phyloP scores from a whole-genome alignment of 2,329 filamentous ascomycete species.

The Diaporthe helianthi region DNA sequence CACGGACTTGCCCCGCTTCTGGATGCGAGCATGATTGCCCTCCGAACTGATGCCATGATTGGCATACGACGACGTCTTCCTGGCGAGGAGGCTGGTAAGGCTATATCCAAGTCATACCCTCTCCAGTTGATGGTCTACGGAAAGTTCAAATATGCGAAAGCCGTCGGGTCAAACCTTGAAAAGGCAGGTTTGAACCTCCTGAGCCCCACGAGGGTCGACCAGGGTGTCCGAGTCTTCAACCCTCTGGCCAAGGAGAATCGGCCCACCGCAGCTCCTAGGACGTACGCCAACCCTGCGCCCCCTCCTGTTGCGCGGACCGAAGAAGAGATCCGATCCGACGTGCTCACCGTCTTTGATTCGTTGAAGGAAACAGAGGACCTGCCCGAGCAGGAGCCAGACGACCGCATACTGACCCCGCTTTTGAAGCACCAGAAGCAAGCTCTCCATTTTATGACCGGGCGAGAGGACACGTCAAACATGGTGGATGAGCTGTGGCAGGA shows the following conservation, averaged over 20 bases:
- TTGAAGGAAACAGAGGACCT: slow-evolving; percentile 78
- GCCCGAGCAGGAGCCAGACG: slow-evolving; percentile 72
- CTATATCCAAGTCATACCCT: slow-evolving; percentile 65
- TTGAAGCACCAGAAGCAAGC: slow-evolving; percentile 91
- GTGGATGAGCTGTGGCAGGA: slow-evolving; percentile 80
- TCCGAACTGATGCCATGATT: slow-evolving; percentile 78
- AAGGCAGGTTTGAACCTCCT: slow-evolving; percentile 72
- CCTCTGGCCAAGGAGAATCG: slow-evolving; percentile 69
- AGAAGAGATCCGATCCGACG: slow-evolving; percentile 86
- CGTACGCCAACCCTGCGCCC: slow-evolving; percentile 44
- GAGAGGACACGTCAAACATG: slow-evolving; percentile 71
- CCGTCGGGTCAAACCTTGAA: slow-evolving; percentile 72
- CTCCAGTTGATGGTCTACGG: slow-evolving; percentile 83
- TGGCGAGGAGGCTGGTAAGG: slow-evolving; percentile 69
- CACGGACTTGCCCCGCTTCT: slow-evolving; percentile 74
- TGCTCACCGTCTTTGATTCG: slow-evolving; percentile 87
- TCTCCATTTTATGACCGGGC: slow-evolving; percentile 81
- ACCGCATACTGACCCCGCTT: slow-evolving; percentile 69
- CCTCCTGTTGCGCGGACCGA: slow-evolving; percentile 65
- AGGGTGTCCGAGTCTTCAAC: slow-evolving; percentile 76
- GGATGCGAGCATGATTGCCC: slow-evolving; percentile 66
- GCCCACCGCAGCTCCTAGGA: slow-evolving; percentile 4
- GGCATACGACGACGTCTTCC: slow-evolving; percentile 67
- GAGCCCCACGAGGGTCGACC: slow-evolving; percentile 69
- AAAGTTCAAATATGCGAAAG: slow-evolving; percentile 67